phyloP scores from a whole-genome alignment of 129 eudicot species.

The Centaurea solstitialis region DNA sequence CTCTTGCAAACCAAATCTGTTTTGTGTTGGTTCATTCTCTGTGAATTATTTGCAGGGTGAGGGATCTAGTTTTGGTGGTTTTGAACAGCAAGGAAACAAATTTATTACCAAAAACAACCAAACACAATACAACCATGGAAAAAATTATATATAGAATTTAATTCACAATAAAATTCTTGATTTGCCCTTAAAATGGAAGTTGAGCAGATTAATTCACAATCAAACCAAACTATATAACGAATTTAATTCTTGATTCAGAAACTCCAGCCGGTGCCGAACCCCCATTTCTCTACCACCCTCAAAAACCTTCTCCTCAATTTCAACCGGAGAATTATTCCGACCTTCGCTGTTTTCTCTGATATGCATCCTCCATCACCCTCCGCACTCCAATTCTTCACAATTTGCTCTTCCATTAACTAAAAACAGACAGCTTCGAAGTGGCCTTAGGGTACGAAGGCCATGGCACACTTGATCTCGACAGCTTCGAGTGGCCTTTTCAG shows the following conservation, averaged over 20 bases:
- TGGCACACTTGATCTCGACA: constrained; percentile 74
- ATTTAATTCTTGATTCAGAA: constrained; percentile 1
- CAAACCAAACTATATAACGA: constrained; percentile 8
- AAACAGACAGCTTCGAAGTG: not conserved
- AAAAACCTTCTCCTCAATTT: not conserved
- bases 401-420: not conserved
- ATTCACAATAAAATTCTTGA: no score
- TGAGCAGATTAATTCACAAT: constrained; percentile 15
- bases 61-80: no score
- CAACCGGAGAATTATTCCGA: constrained; percentile 4
- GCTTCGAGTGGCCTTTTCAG: constrained; percentile 99
- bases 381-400: not conserved
- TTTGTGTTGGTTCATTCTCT: no score
- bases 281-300: constrained; percentile 3
- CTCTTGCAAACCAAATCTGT: no score
- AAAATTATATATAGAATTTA: no score
- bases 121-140: no score
- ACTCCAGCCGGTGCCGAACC: constrained; percentile 58
- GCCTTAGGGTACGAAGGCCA: constrained; percentile 93
- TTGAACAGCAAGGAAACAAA: no score
- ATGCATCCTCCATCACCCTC: constrained; percentile 5
- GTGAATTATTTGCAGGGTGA: no score
- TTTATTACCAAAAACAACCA: no score
- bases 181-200: constrained; percentile 2
- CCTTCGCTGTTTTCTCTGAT: constrained; percentile 24